Evolutionary conservation across 2,329 filamentous ascomycete species (phyloP), one percentile per base, ranked within the genome.

Genomic region (Trichophyton schoenleinii): DNA sequence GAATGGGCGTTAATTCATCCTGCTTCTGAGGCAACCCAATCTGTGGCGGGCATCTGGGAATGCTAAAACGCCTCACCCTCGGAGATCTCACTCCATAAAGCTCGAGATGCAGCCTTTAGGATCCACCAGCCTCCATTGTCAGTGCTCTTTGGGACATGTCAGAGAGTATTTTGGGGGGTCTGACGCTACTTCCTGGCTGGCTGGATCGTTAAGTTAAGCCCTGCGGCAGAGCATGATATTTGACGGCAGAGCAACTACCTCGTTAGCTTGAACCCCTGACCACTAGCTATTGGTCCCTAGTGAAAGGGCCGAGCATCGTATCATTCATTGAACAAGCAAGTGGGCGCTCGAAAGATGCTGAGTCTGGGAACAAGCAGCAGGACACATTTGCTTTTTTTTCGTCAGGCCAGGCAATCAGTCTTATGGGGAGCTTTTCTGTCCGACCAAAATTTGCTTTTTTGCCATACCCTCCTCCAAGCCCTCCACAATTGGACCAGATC

Each of bases 401-500:
- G 28, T 20, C 49, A n/a, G 49, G 49, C 49, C 28, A 55, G 49
- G 49, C 49, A 55, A 55, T 55, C 49, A 55, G 49, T 36, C 49
- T 55, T 25, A 55, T 55, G 55, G 55, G 41, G 55, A 44, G 55
- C 11, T 41, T 58, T 58, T 58, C 41, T 58, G 55, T 58, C 55
- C 55, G 41, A 58, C 55, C 22, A 31, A 6, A 55, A 28, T 55
- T 55, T 55, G 49, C 49, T 55, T 36, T 36, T 55, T 55, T 55
- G 49, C 49, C 49, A 55, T 55, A 55, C 49, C 49, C 49, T 55
- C 49, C 49, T 55, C 49, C 49, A 55, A 44, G n/a, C 49, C 49
- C 25, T 55, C 31, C 49, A 34, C 49, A 34, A 34, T 55, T 13
- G 49, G 49, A 36, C 49, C 28, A 55, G 25, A 55, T 55, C 49